Conservation (phyloP, 371 early-diverging fungal genomes). For the Capillidium heterosporum region DNA sequence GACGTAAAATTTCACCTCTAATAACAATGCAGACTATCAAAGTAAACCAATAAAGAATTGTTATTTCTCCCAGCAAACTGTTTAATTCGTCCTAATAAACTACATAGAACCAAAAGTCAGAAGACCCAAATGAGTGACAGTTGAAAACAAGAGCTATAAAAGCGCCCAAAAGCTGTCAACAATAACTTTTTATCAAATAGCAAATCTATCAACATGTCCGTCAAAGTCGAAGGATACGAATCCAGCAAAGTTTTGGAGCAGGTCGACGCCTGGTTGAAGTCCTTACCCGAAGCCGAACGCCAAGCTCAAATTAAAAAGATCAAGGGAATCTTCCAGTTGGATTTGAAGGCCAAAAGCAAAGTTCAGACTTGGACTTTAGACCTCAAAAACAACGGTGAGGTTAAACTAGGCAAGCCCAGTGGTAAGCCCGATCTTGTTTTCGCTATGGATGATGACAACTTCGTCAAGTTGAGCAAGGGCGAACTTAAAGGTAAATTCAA, state of each 20-base stretch:
- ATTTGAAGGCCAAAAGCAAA: neutral
- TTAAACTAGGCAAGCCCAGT: neutral
- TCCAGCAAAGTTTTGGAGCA: neutral
- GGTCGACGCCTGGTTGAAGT: neutral
- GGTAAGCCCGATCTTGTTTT: neutral
- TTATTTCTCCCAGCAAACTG: no score
- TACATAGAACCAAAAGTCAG: no score
- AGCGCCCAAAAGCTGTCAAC: no score
- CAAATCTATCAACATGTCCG: no score
- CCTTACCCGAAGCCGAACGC: neutral
- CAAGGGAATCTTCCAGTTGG: conserved; percentile 1
- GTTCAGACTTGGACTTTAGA: conserved; percentile 1
- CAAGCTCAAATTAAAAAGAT: neutral
- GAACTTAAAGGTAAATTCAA: neutral
- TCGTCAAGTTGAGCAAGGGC: neutral
- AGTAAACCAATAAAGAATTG: no score
- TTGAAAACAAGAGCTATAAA: no score
- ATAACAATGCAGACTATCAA: no score
- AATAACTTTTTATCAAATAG: no score
- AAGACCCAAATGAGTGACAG: no score
- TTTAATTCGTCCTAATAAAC: no score
- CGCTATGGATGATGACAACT: neutral
- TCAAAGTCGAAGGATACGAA: neutral
- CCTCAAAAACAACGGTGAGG: neutral
- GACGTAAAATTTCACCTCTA: no score